Base-by-base conservation (phyloP, 2,329 filamentous ascomycete species). In the Chaetoscypha palmicola region DNA sequence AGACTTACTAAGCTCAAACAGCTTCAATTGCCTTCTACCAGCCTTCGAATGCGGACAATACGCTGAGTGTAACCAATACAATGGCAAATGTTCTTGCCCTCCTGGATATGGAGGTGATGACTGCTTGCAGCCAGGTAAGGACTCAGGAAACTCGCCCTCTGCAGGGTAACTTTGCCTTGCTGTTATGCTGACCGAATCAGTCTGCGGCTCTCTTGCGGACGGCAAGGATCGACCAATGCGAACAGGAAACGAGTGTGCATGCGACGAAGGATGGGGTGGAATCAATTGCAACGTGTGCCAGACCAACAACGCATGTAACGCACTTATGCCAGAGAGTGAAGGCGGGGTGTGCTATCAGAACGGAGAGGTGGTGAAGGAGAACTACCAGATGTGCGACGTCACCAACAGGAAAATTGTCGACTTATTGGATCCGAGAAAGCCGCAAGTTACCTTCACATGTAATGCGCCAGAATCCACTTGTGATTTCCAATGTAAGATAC, bases 281-380 rank as follows among this genome's bases (percentile, higher is more conserved):
- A 91, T 98, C 68, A 98, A 98, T 71, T 98, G 92, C 77, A 98
- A 92, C 59, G 87, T 98, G 45, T 98, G 92, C 67, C 81, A 83
- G 48, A 79, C 81, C 3, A 75, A 97, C 62, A 71, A 83, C 54
- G 90, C 86, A 12, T 98, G 92, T 61, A 79, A 92, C 62, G 81
- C 86, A 24, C 71, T 98, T 66, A 94, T 94, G 81, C 86, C 87
- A 3, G 80, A 83, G 11, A 77, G 77, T 3, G 77, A 87, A 49
- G 88, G 83, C 35, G 92, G 89, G 23, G 81, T 95, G 9, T 98
- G 92, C 68, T 97, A 96, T 63, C 83, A 86, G 59, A 83, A 91
- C 55, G 91, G 91, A 35, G 79, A 94, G 54, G 83, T 94, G 9
- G 83, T 97, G 51, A 89, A 92, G 57, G 81, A 94, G 66, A 98